Evolutionary conservation across 2,329 filamentous ascomycete species (phyloP).

Genomic region (Phialemoniopsis sp.): DNA sequence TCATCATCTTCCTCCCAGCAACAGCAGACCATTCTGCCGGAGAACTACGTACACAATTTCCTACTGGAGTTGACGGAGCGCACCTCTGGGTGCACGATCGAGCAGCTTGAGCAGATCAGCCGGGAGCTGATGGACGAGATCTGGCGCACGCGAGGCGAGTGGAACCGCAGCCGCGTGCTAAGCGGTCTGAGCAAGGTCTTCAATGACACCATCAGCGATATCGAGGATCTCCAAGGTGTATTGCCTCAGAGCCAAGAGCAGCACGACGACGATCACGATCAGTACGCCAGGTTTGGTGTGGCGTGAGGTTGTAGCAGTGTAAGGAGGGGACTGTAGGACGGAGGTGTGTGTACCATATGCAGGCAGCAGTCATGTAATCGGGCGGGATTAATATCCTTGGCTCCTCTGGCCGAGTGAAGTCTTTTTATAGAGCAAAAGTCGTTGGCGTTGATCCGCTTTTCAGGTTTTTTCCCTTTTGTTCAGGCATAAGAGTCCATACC

Average conservation of each 20-base stretch:
- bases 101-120: slow-evolving; percentile 93
- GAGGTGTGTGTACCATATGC: too few relatives aligned
- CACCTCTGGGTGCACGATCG: slow-evolving; percentile 78
- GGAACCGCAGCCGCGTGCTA: slow-evolving; percentile 73
- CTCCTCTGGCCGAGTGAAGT: too few relatives aligned
- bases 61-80: slow-evolving; percentile 59
- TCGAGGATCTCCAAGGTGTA: slow-evolving; percentile 49
- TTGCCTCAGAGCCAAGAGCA: slow-evolving; percentile 35
- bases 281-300: too few relatives aligned
- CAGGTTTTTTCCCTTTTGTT: too few relatives aligned
- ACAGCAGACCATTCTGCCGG: slow-evolving; percentile 38
- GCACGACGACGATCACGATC: background rate
- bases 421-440: too few relatives aligned
- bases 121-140: slow-evolving; percentile 86
- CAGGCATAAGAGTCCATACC: too few relatives aligned
- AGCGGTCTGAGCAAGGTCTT: slow-evolving; percentile 60
- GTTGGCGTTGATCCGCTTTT: too few relatives aligned
- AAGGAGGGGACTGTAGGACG: too few relatives aligned
- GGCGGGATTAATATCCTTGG: too few relatives aligned
- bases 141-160: slow-evolving; percentile 75
- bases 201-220: slow-evolving; percentile 69
- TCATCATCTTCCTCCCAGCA: slow-evolving; percentile 38
- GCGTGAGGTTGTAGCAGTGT: too few relatives aligned
- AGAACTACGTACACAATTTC: slow-evolving; percentile 50
- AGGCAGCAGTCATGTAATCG: too few relatives aligned